These are phyloP conservation scores for Curvularia hawaiiensis DNA, from an alignment of 2,329 filamentous ascomycete species.

Conservation along the genomic window DNA sequence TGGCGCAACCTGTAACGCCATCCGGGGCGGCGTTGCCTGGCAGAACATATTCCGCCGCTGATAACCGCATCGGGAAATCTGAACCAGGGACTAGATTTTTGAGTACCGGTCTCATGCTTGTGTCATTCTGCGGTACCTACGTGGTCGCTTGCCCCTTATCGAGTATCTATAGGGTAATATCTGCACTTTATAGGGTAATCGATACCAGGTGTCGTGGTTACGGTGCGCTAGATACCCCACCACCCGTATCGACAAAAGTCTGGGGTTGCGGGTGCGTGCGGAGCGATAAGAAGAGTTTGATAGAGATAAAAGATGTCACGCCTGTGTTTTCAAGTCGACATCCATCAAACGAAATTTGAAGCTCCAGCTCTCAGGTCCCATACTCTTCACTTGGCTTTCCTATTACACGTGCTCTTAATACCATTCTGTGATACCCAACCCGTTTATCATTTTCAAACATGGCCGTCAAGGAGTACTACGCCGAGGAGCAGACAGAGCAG, in stretches of 20 bases:
- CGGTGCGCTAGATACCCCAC: conserved; percentile 19
- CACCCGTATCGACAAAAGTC: conserved; percentile 15
- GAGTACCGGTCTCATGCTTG: conserved; percentile 27
- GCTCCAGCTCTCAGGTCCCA: background rate
- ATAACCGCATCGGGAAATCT: conserved; percentile 41
- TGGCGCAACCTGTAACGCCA: conserved; percentile 15
- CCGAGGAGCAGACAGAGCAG: conserved; percentile 29
- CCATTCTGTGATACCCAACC: conserved; percentile 18
- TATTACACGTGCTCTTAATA: conserved; percentile 5
- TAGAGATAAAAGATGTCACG: conserved; percentile 21
- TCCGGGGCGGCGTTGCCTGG: conserved; percentile 26
- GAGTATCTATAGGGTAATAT: conserved; percentile 44
- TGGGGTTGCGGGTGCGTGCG: conserved; percentile 29
- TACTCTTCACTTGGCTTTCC: conserved; percentile 2
- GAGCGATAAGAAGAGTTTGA: conserved; percentile 29
- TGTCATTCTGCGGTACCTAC: conserved; percentile 33
- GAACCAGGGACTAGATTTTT: conserved; percentile 28
- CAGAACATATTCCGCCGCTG: conserved; percentile 34
- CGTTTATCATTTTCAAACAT: conserved; percentile 22
- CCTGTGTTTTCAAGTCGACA: conserved; percentile 6
- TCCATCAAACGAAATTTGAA: conserved; percentile 5
- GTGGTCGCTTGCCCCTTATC: conserved; percentile 32
- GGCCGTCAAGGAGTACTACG: conserved; percentile 31
- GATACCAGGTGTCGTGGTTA: conserved; percentile 26
- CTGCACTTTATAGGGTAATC: conserved; percentile 44